These are phyloP conservation scores for Xanthoconium stramineum DNA, from an alignment of 768 basidiomycete species.

Conservation along the genomic window DNA sequence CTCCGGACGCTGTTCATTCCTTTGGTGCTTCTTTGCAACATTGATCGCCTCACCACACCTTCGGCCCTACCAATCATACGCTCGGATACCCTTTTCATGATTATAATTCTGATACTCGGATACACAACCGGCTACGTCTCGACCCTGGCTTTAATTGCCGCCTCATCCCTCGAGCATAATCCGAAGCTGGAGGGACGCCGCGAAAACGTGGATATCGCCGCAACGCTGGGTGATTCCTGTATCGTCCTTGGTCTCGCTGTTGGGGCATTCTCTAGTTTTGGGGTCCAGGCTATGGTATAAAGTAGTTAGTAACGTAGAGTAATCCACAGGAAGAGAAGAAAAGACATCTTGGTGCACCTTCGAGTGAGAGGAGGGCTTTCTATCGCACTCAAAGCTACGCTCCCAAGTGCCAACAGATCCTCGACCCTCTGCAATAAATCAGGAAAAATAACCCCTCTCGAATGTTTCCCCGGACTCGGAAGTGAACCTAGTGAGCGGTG, in stretches of 20 bases:
- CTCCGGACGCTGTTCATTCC: conserved; percentile 1
- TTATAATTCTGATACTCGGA: conserved; percentile 67
- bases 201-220: conserved; percentile 82
- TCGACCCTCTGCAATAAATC: too few relatives aligned
- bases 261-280: conserved; percentile 81
- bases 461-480: too few relatives aligned
- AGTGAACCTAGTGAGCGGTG: too few relatives aligned
- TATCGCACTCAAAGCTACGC: too few relatives aligned
- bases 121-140: conserved; percentile 76
- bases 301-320: too few relatives aligned
- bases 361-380: too few relatives aligned
- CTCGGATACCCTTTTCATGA: conserved; percentile 73
- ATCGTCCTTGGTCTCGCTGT: conserved; percentile 69
- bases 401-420: too few relatives aligned
- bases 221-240: conserved; percentile 75
- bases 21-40: conserved; percentile 40
- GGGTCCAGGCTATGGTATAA: conserved; percentile 64
- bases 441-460: too few relatives aligned
- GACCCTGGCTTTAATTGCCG: conserved; percentile 77
- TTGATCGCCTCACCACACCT: conserved; percentile 45
- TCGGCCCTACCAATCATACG: conserved; percentile 47
- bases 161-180: conserved; percentile 66
- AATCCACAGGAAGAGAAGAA: too few relatives aligned
- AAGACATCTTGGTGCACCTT: too few relatives aligned
- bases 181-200: conserved; percentile 38